Evolutionary conservation across 2,329 filamentous ascomycete species (phyloP).

Genomic region (Talaromyces rugulosus): DNA sequence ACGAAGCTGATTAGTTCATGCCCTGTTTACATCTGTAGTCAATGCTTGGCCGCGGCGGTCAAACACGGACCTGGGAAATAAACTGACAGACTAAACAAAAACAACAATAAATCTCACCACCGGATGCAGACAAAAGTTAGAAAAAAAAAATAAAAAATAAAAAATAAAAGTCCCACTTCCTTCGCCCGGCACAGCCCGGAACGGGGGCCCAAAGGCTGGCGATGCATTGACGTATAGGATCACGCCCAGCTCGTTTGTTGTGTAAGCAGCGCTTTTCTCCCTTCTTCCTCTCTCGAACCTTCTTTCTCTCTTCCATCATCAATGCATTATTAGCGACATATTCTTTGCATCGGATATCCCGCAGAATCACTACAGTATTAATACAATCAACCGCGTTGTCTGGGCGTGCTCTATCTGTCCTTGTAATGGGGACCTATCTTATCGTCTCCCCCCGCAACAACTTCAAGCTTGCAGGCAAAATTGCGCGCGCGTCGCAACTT

Average conservation of each 20-base stretch:
- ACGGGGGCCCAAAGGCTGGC: background rate
- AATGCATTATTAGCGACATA: background rate
- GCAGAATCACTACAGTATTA: background rate
- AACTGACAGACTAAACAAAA: background rate
- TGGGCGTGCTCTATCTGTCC: background rate
- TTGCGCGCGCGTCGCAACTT: background rate
- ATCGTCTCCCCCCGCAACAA: background rate
- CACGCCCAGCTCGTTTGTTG: background rate
- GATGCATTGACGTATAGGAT: conserved; percentile 1
- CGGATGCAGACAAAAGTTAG: background rate
- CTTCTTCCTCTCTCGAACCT: background rate
- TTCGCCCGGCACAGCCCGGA: conserved; percentile 1
- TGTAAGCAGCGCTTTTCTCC: background rate
- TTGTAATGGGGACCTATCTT: background rate
- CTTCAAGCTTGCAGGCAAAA: background rate
- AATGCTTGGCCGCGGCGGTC: no score
- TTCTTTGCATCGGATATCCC: background rate
- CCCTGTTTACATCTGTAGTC: no score
- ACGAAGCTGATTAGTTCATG: no score
- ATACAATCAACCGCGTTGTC: background rate
- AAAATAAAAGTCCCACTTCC: background rate
- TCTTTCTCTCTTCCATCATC: background rate
- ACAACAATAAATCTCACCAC: background rate
- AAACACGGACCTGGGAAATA: background rate
- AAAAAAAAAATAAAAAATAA: background rate